Base-by-base conservation (phyloP, 495 filamentous ascomycete species). In the Talaromyces wortmannii region DNA sequence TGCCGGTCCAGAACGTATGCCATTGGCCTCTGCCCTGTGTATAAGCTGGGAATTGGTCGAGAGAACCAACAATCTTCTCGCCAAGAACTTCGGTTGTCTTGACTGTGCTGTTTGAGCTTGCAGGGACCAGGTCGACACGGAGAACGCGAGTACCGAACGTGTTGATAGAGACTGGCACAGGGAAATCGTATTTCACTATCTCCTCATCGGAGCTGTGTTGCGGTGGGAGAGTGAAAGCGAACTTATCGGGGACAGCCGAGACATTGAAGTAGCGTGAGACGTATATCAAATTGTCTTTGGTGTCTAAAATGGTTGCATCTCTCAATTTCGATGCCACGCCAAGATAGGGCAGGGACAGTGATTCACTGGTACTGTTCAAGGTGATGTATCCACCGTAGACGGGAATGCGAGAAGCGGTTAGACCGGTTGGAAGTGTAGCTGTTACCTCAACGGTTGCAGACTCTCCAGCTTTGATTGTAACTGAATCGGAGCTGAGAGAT, bases 381-480 rank as follows among this genome's bases (percentile, higher is more conserved):
- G 66, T 63, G 45, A 73, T 59, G 32, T 67, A 67, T 10, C 68
- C 70, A 48, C 68, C 65, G 48, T 71, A 73, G 16, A 73, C 55
- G 18, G 68, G 65, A 15, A 73, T 63, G 36, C 61, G 61, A 36
- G 44, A 53, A n/a, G 40, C 29, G 31, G 30, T 51, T n/a, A 65
- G 55, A 18, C 60, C 61, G 10, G 50, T 60, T 30, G 67, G 57
- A 4, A 48, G 59, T 11, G 53, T 58, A 6, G 55, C 58, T 33
- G 49, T 48, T 48, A 71, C 67, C 31, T 58, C 54, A 45, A 67
- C 46, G 10, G 58, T 55, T 4, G 61, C 63, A 10, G 61, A 59
- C 13, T 53, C 32, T 15, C 52, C 57, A 36, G 58, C 31, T 11
- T 11, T 13, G 7, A 63, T 33, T 5, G 33, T 52, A 10, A 58